Evolutionary conservation across 78 protist genomes (phyloP).

Genomic region (Carpediemonas membranifera): DNA sequence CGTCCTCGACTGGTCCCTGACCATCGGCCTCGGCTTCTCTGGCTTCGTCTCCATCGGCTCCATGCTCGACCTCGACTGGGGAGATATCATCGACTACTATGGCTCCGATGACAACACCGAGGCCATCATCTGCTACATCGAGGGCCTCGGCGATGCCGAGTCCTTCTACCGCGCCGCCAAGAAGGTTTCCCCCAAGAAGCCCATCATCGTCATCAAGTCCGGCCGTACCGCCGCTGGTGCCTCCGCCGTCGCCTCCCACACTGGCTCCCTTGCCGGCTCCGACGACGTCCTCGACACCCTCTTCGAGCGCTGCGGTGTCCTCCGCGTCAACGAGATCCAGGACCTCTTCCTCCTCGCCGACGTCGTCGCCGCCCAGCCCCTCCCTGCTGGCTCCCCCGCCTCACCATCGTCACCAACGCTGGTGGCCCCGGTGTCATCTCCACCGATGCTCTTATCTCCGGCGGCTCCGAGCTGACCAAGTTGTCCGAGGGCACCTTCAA

Average conservation of each 20-base stretch:
- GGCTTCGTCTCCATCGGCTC: slow-evolving; percentile 26
- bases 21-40: slow-evolving; percentile 20
- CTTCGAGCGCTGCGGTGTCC: slow-evolving; percentile 19
- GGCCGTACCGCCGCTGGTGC: slow-evolving; percentile 30
- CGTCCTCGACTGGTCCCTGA: slow-evolving; percentile 11
- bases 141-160: slow-evolving; percentile 20
- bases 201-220: slow-evolving; percentile 30
- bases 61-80: slow-evolving; percentile 25
- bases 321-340: slow-evolving; percentile 11
- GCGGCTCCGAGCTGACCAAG: slow-evolving; percentile 17
- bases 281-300: slow-evolving; percentile 6
- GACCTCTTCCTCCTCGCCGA: slow-evolving; percentile 15
- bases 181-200: slow-evolving; percentile 15
- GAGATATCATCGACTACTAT: slow-evolving; percentile 17
- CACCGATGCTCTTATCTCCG: slow-evolving; percentile 17
- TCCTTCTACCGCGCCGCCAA: slow-evolving; percentile 18
- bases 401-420: slow-evolving; percentile 35
- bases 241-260: slow-evolving; percentile 29
- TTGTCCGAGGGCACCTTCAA: neutral
- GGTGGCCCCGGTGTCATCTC: slow-evolving; percentile 37
- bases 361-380: slow-evolving; percentile 15
- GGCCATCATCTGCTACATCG: slow-evolving; percentile 28
- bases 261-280: slow-evolving; percentile 34
- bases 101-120: slow-evolving; percentile 12
- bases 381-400: neutral